phyloP scores from a whole-genome alignment of 768 basidiomycete genomes.

The Suillus lakei region DNA sequence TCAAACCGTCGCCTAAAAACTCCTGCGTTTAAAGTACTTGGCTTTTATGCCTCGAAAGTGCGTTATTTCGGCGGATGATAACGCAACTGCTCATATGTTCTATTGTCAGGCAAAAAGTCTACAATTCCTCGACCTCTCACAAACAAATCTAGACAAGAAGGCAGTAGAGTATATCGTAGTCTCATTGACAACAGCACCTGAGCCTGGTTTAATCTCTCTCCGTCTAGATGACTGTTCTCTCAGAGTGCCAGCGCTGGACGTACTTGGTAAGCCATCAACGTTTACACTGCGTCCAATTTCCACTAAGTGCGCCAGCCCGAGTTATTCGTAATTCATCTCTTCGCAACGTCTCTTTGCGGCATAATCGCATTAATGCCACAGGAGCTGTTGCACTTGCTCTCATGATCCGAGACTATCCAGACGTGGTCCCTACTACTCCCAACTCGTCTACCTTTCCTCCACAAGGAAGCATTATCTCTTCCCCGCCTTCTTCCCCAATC shows the following conservation, averaged over 20 bases:
- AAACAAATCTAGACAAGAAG: slow-evolving; percentile 84
- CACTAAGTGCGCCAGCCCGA: slow-evolving; percentile 55
- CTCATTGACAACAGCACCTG: slow-evolving; percentile 51
- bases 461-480: slow-evolving; percentile 26
- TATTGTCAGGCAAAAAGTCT: slow-evolving; percentile 67
- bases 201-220: slow-evolving; percentile 68
- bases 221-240: slow-evolving; percentile 87
- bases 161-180: slow-evolving; percentile 81
- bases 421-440: slow-evolving; percentile 51
- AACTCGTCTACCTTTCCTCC: slow-evolving; percentile 11
- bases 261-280: slow-evolving; percentile 63
- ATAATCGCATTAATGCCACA: slow-evolving; percentile 83
- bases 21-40: slow-evolving; percentile 77
- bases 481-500: slow-evolving; percentile 38
- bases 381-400: slow-evolving; percentile 92
- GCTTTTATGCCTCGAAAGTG: slow-evolving; percentile 80
- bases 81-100: not conserved
- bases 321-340: slow-evolving; percentile 83
- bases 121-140: slow-evolving; percentile 90
- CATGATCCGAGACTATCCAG: slow-evolving; percentile 97
- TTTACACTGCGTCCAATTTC: not conserved
- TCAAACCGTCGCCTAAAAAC: slow-evolving; percentile 84
- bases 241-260: slow-evolving; percentile 75
- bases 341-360: slow-evolving; percentile 86
- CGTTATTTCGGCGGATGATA: slow-evolving; percentile 1